A percentile compares a stretch with the other conserved stretches of the same genome.
These are phyloP conservation scores for Kwoniella mangroviensis DNA, from an alignment of 768 basidiomycete genomes.

Conservation along the genomic window DNA sequence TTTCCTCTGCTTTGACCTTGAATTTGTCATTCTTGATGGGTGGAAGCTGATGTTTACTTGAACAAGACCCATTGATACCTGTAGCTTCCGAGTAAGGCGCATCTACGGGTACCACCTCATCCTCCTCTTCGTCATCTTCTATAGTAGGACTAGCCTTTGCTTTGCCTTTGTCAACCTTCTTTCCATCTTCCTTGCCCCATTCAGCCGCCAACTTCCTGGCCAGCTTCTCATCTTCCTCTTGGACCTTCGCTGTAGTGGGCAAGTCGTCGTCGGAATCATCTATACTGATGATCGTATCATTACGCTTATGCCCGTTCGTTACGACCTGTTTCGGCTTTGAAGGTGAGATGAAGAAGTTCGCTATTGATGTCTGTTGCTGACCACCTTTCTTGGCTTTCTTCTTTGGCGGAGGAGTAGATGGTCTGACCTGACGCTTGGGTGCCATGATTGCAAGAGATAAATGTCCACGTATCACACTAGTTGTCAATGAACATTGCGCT, in stretches of 20 bases:
- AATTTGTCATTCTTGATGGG: constrained; percentile 17
- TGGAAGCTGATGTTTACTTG: constrained; percentile 29
- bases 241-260: constrained; percentile 1
- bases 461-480: too few species aligned
- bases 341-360: constrained; percentile 37
- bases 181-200: constrained; percentile 16
- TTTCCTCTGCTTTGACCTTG: background rate
- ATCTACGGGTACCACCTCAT: constrained; percentile 32
- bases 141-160: constrained; percentile 15
- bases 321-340: constrained; percentile 21
- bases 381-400: constrained; percentile 25
- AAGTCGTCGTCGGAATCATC: constrained; percentile 31
- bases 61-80: constrained; percentile 43
- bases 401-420: constrained; percentile 24
- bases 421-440: constrained; percentile 28
- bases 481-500: background rate
- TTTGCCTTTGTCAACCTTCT: constrained; percentile 60
- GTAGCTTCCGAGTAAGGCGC: constrained; percentile 27
- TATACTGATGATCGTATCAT: constrained; percentile 31
- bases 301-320: background rate
- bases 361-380: constrained; percentile 27
- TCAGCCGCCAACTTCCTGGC: constrained; percentile 35
- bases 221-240: constrained; percentile 31
- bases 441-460: constrained; percentile 17
- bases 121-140: constrained; percentile 37